phyloP scores from a whole-genome alignment of 768 basidiomycete genomes.

The Agaricus sinodeliciosus region DNA sequence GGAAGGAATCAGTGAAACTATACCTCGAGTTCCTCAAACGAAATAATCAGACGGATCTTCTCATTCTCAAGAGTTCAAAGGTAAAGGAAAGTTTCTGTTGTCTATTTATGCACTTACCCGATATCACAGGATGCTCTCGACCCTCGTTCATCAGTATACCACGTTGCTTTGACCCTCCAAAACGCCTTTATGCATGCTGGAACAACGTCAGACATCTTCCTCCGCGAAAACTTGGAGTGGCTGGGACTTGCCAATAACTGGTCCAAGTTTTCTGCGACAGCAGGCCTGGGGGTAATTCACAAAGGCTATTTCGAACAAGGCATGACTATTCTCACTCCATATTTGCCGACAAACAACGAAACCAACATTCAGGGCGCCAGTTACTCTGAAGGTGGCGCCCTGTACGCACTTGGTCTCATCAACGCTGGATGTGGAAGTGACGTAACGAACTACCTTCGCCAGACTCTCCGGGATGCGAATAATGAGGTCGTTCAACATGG shows the following conservation, averaged over 20 bases:
- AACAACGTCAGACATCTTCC: slow-evolving; percentile 89
- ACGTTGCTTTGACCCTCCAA: slow-evolving; percentile 92
- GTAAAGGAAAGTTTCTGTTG: slow-evolving; percentile 27
- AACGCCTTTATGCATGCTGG: slow-evolving; percentile 99
- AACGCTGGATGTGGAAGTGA: slow-evolving; percentile 85
- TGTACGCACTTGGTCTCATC: slow-evolving; percentile 92
- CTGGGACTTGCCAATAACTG: slow-evolving; percentile 92
- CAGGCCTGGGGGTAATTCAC: slow-evolving; percentile 95
- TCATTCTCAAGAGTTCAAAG: slow-evolving; percentile 91
- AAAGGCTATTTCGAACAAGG: slow-evolving; percentile 95
- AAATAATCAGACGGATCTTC: slow-evolving; percentile 88
- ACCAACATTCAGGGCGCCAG: slow-evolving; percentile 72
- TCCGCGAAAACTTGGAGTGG: slow-evolving; percentile 97
- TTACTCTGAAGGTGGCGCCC: slow-evolving; percentile 93
- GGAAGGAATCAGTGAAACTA: slow-evolving; percentile 86
- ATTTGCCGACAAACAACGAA: slow-evolving; percentile 78
- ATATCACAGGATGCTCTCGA: slow-evolving; percentile 73
- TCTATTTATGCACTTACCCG: slow-evolving; percentile 4
- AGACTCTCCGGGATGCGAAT: slow-evolving; percentile 66
- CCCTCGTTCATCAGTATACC: slow-evolving; percentile 93
- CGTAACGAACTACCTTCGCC: slow-evolving; percentile 72
- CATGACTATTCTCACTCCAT: slow-evolving; percentile 87
- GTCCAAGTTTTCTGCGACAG: slow-evolving; percentile 98
- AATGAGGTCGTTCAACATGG: slow-evolving; percentile 95
- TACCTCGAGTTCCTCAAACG: slow-evolving; percentile 94